Evolutionary conservation across 768 basidiomycete species (phyloP).

Genomic region (Panaeolus cyanescens): DNA sequence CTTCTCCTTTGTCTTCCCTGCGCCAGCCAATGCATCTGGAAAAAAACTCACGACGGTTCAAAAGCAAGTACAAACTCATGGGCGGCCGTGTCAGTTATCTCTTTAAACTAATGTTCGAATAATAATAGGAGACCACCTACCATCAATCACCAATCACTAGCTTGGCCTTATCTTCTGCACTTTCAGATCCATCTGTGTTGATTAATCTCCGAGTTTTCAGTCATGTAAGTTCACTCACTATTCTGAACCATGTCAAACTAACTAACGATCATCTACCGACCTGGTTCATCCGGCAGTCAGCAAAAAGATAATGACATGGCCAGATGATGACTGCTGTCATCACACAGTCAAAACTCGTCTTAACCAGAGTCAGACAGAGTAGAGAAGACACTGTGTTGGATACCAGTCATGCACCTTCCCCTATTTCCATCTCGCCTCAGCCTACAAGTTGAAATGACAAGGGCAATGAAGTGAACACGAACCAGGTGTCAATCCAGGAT

Average conservation of each 20-base stretch:
- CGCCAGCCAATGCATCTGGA: background rate
- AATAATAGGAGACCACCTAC: background rate
- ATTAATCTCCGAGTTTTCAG: background rate
- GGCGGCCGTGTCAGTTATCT: background rate
- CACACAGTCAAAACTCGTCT: background rate
- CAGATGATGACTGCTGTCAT: background rate
- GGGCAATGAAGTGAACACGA: background rate
- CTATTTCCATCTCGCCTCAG: background rate
- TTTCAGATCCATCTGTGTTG: background rate
- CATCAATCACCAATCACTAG: background rate
- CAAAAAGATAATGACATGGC: background rate
- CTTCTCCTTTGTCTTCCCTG: background rate
- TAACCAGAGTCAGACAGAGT: background rate
- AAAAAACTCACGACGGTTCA: background rate
- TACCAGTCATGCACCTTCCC: background rate
- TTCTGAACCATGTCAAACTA: background rate
- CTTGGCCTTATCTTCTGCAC: background rate
- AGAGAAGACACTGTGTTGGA: no score
- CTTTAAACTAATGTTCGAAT: background rate
- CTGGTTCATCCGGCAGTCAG: background rate
- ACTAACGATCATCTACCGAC: background rate
- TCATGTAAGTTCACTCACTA: background rate
- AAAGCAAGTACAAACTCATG: background rate
- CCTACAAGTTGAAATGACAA: background rate
- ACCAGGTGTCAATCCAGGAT: background rate